These are phyloP conservation scores for Fusarium devonianum DNA, from an alignment of 2,329 filamentous ascomycete species.

Conservation along the genomic window DNA sequence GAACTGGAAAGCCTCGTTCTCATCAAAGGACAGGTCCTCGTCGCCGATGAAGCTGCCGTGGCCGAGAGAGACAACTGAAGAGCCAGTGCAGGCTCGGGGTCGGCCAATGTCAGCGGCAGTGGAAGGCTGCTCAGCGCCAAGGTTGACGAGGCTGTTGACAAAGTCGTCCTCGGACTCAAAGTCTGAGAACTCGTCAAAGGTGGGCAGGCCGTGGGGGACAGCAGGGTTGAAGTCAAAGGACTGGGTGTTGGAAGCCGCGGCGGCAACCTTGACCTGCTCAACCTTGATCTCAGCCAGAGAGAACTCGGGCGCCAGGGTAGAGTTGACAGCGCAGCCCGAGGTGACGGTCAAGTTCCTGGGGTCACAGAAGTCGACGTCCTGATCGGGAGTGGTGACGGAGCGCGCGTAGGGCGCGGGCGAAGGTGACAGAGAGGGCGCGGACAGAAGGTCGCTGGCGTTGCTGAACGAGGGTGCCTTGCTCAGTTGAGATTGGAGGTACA, in stretches of 20 bases:
- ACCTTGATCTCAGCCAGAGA: slow-evolving; percentile 68
- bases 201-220: slow-evolving; percentile 67
- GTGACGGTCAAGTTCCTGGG: slow-evolving; percentile 85
- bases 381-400: slow-evolving; percentile 68
- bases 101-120: slow-evolving; percentile 68
- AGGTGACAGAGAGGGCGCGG: slow-evolving; percentile 82
- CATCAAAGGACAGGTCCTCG: slow-evolving; percentile 79
- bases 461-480: slow-evolving; percentile 66
- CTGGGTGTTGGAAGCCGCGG: slow-evolving; percentile 48
- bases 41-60: slow-evolving; percentile 80
- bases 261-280: slow-evolving; percentile 59
- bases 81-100: slow-evolving; percentile 72
- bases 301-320: slow-evolving; percentile 66
- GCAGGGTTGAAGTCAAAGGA: slow-evolving; percentile 61
- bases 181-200: slow-evolving; percentile 87
- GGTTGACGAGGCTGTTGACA: slow-evolving; percentile 72
- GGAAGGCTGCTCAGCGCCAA: slow-evolving; percentile 53
- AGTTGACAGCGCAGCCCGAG: slow-evolving; percentile 56
- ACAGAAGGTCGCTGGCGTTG: slow-evolving; percentile 73
- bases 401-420: slow-evolving; percentile 82
- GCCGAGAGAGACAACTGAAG: slow-evolving; percentile 70
- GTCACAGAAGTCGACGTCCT: slow-evolving; percentile 87
- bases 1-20: slow-evolving; percentile 67
- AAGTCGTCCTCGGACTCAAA: slow-evolving; percentile 93
- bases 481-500: slow-evolving; percentile 58